Base-by-base conservation (phyloP, 768 basidiomycete species). In the Leucogyrophana mollusca region DNA sequence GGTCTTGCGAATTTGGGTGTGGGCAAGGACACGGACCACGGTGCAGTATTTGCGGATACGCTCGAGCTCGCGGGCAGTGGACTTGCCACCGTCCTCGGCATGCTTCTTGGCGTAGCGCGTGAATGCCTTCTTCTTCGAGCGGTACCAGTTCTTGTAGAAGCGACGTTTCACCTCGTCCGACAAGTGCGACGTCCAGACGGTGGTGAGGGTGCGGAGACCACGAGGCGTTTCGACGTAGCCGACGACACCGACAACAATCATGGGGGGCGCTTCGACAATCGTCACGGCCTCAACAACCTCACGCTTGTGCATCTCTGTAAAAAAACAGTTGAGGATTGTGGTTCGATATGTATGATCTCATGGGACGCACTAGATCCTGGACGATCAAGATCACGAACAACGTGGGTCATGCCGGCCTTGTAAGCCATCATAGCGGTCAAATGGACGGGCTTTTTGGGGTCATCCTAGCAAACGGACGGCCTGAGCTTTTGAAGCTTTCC, bases 71-170 rank as follows among this genome's bases (percentile, higher is more conserved):
- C 94, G 92, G 52, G 84, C 78, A 60, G 91, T 82, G 44, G 90
- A 90, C 73, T 93, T 92, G 67, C 92, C 93, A 56, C 82, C 81
- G 63, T 94, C 89, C 69, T 97, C 95, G 48, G 94, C 89, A 69
- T 95, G 88, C 78, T 95, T 98, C 85, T 96, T 96, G 69, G 96
- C 94, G 73, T 99, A 99, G 67, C 93, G 92, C 64, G 96, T 99
- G 84, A 98, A 99, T 33, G 96, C 96, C 86, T 99, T 99, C 84
- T 98, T 98, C 90, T 99, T 99, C 40, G 93, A 95, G 59, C 91
- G 87, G 80, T 98, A 98, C 94, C 95, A 97, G 83, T 95, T 96
- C 82, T 94, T 94, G 88, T 98, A 97, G 87, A 99, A 97, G 59
- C 96, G 85, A 64, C 96, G 91, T 76, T 95, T 99, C 69, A 98